Evolutionary conservation across 2,329 filamentous ascomycete genomes (phyloP).

Genomic region (Talaromyces sp.): DNA sequence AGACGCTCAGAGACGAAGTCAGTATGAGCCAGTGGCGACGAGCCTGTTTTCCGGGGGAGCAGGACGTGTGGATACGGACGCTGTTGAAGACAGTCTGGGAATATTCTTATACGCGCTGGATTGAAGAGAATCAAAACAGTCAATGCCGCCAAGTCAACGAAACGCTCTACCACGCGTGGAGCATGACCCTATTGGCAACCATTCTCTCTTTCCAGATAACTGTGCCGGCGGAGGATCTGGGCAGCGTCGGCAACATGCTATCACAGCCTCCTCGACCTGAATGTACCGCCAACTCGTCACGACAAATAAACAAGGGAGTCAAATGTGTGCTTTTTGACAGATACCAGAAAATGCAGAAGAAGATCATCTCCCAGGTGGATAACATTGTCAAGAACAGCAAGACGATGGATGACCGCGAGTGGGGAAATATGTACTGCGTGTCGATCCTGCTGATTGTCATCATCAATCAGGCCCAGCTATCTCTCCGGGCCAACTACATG

Average conservation of each 20-base stretch:
- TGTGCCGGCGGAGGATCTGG: background rate
- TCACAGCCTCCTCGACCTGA: background rate
- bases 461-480: constrained; percentile 8
- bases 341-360: background rate
- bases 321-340: constrained; percentile 9
- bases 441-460: constrained; percentile 7
- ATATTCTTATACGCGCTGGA: background rate
- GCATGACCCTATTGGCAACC: constrained; percentile 3
- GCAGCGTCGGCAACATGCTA: background rate
- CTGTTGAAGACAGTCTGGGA: constrained; percentile 1
- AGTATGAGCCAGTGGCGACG: background rate
- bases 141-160: background rate
- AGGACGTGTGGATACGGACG: background rate
- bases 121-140: background rate
- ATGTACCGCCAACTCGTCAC: background rate
- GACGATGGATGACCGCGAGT: background rate
- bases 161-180: constrained; percentile 8
- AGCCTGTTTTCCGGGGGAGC: background rate
- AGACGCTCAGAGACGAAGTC: background rate
- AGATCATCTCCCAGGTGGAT: constrained; percentile 3
- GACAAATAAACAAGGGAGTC: constrained; percentile 8
- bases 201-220: constrained; percentile 8
- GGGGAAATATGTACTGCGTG: constrained; percentile 8
- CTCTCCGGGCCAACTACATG: constrained; percentile 7
- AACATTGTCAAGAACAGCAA: background rate